Base-by-base conservation (phyloP, 441 rosid species). In the Erodium texanum region DNA sequence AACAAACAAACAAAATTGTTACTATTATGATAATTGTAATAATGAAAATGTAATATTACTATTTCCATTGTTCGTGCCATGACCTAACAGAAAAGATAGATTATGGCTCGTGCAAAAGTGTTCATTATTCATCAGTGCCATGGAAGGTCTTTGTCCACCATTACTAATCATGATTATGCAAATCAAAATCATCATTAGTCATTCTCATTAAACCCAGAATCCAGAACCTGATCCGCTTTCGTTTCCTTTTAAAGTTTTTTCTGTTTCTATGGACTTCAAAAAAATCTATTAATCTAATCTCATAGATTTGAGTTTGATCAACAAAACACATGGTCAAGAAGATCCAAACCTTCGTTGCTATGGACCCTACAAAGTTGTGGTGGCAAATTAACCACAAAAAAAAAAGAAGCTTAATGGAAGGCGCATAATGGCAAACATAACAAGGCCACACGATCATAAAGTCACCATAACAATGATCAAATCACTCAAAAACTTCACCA, bases 51-150 rank as follows among this genome's bases (percentile, higher is more conserved):
- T 27, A 27, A 1, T 27, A 27, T 4, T 48, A 4, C 0, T 58
- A 5, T 18, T 19, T 19, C 15, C 9, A 36, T 8, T 7, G 19
- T 29, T 74, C 68, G 62, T 70, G 72, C 75, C 38, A 74, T 69
- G 81, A 76, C 76, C 78, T 72, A 74, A 76, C 74, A 72, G 76
- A 81, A 62, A 72, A 22, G 81, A 70, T 48, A 34, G 69, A 22
- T 52, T 38, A 48, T 48, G 18, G 56, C n/a, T 48, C 5, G 19
- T 18, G 52, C 34, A 9, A 9, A 22, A 3, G 22, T 9, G 19
- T 27, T 11, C 38, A 38, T n/a, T 41, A 9, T 45, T 4, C 29
- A 5, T 58, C 9, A 71, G 68, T 72, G 76, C 71, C 65, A 10
- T 18, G 68, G n/a, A 6, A 61, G 24, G 71, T 48, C 70, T 58